Base-by-base conservation (phyloP, 345 rosid species). In the Lepidium didymum region DNA sequence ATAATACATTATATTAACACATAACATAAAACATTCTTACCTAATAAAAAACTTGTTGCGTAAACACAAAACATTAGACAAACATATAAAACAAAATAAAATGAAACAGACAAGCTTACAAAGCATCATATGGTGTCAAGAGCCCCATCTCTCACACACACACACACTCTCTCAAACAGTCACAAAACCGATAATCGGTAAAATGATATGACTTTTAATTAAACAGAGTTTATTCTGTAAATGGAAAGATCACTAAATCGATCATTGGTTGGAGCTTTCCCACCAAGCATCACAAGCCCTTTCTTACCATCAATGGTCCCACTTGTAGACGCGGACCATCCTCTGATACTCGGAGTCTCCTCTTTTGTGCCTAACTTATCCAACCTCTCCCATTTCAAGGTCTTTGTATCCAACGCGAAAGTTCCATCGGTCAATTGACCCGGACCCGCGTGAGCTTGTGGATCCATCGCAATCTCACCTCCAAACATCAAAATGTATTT, bases 401-500 rank as follows among this genome's bases (percentile, higher is more conserved):
- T 73, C 61, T 57, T 67, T 11, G 72, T 66, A 6, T 73, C 54
- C 45, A 73, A 35, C 15, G 72, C 68, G 51, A 57, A 74, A 1
- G 73, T 67, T 13, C 70, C 77, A 47, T n/a, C 77, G 2, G 21
- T 4, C 25, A 73, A 12, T 6, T 65, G 64, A 8, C 77, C 77
- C 3, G 73, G 72, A 29, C 72, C 77, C 23, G 33, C 25, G 18
- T 67, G 77, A 57, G 41, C 33, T 56, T n/a, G 9, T 25, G 72
- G 67, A 33, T 65, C 70, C 67, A 65, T 56, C 0, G 50, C 77
- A 29, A 73, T 31, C 56, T 73, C 77, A 41, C 77, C 77, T 51
- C 77, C 77, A 50, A 56, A 67, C 11, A 73, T 14, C 33, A 73
- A 1, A 15, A 73, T 73, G 42, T 67, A 15, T 73, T 73, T 66